Evolutionary conservation across 768 basidiomycete genomes (phyloP), one percentile per base, ranked within the genome.

Genomic region (Leccinum subtestaceum): DNA sequence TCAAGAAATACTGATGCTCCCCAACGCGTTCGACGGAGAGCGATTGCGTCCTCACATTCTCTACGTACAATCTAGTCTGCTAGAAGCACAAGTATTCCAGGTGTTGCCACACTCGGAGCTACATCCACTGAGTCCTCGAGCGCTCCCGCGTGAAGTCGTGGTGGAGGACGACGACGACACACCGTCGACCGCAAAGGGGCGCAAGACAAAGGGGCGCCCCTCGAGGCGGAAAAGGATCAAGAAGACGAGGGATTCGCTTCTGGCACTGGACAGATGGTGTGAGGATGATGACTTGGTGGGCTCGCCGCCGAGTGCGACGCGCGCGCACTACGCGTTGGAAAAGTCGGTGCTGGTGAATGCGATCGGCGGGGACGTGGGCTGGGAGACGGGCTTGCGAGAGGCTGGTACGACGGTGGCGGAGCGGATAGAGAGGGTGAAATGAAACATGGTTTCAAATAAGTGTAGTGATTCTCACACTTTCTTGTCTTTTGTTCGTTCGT

Each of bases 141-240:
- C 73, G 25, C 74, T 93, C 6, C 91, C 91, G 17, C 81, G 89
- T 25, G 90, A 91, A 63, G 73, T 84, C n/a, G 83, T 83, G 56
- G 70, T 79, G 2, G 77, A 77, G 60, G 80, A 80, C 27, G 65
- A 50, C 0, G 67, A 45, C 43, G 43, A 45, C 19, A n/a, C 5
- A 5, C 43, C 55, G 3, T 17, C 58, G 69, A 4, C 15, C 55
- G 2, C 59, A 58, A 19, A 36, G 15, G 65, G 55, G 25, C 69
- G 75, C 34, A 85, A 80, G 70, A 82, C 83, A 68, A 85, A 79
- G 67, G 88, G 88, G 7, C 80, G 88, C 0, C 87, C 86, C 2
- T 78, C 85, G 5, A 85, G 77, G 63, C 79, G 82, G 4, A 88
- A 88, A 49, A 85, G 80, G 69, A 72, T 72, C 4, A 80, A 79